Evolutionary conservation across 2,329 filamentous ascomycete species (phyloP).

Genomic region (Trichoderma citrinoviride): DNA sequence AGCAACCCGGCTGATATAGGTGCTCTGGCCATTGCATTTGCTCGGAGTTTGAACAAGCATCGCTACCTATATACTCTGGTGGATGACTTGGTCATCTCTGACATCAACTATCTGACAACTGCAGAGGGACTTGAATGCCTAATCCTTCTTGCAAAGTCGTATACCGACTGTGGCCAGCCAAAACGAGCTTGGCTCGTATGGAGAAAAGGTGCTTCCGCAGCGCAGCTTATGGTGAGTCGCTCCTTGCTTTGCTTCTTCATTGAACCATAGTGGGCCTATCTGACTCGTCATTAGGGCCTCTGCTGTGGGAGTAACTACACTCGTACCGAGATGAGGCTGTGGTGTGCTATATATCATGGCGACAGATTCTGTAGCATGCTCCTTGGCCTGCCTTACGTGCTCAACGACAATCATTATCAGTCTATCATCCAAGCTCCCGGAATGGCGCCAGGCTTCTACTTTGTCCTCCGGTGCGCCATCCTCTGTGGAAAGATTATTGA

Average conservation of each 20-base stretch:
- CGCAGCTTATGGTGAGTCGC: slow-evolving; percentile 41
- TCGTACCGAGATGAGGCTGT: slow-evolving; percentile 29
- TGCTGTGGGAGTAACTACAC: slow-evolving; percentile 3
- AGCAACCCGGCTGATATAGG: slow-evolving; percentile 40
- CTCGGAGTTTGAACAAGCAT: slow-evolving; percentile 34
- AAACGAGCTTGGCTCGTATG: slow-evolving; percentile 42
- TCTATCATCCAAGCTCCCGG: not conserved
- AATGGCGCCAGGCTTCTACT: slow-evolving; percentile 19
- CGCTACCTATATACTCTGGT: slow-evolving; percentile 35
- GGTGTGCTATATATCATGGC: slow-evolving; percentile 29
- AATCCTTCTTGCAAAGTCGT: slow-evolving; percentile 42
- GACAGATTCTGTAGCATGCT: slow-evolving; percentile 46
- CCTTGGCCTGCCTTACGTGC: slow-evolving; percentile 38
- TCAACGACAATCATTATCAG: slow-evolving; percentile 23
- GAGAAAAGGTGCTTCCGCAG: slow-evolving; percentile 41
- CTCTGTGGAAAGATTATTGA: slow-evolving; percentile 44
- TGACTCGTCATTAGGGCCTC: slow-evolving; percentile 15
- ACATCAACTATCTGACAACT: slow-evolving; percentile 41
- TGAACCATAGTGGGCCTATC: not conserved
- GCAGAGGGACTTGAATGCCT: slow-evolving; percentile 44
- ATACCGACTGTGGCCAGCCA: slow-evolving; percentile 44
- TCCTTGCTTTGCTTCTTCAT: slow-evolving; percentile 14
- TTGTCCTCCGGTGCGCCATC: slow-evolving; percentile 31
- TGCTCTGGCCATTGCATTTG: slow-evolving; percentile 39
- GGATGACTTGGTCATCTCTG: slow-evolving; percentile 40